These are phyloP conservation scores for Bruguiera hainesii DNA, from an alignment of 441 rosid genomes.

Conservation along the genomic window DNA sequence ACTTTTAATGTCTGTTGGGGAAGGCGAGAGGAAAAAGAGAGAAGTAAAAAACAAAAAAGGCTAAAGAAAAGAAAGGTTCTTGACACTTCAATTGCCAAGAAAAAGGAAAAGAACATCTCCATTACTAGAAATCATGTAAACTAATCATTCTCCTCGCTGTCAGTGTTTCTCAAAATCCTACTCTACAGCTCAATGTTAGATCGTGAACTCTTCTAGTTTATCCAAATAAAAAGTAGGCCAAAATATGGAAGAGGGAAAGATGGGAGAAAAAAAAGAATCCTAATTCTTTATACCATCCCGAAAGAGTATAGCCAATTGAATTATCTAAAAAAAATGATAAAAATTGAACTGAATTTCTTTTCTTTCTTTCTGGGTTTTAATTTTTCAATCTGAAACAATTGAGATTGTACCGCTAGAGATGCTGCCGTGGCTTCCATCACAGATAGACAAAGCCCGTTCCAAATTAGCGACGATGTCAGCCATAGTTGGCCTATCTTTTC, in stretches of 20 bases:
- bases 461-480: slow-evolving; percentile 63
- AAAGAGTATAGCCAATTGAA: slow-evolving; percentile 16
- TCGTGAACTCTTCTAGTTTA: slow-evolving; percentile 2
- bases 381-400: slow-evolving; percentile 53
- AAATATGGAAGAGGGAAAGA: too few species aligned
- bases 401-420: slow-evolving; percentile 65
- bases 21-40: too few species aligned
- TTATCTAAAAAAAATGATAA: slow-evolving; percentile 14
- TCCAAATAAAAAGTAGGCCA: not conserved
- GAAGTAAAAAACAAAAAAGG: too few species aligned
- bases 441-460: slow-evolving; percentile 68
- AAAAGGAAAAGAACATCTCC: slow-evolving; percentile 1
- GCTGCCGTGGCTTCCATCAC: slow-evolving; percentile 66
- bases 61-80: not conserved
- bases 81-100: not conserved
- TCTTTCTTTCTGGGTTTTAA: not conserved
- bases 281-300: slow-evolving; percentile 33
- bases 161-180: slow-evolving; percentile 25
- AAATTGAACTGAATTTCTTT: not conserved
- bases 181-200: slow-evolving; percentile 44
- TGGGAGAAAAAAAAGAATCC: slow-evolving; percentile 11
- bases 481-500: slow-evolving; percentile 76
- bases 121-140: slow-evolving; percentile 9
- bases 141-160: slow-evolving; percentile 32
- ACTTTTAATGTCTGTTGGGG: too few species aligned